These are phyloP conservation scores for Phaeosphaeria sp. DNA, from an alignment of 2,329 filamentous ascomycete genomes.

Conservation along the genomic window DNA sequence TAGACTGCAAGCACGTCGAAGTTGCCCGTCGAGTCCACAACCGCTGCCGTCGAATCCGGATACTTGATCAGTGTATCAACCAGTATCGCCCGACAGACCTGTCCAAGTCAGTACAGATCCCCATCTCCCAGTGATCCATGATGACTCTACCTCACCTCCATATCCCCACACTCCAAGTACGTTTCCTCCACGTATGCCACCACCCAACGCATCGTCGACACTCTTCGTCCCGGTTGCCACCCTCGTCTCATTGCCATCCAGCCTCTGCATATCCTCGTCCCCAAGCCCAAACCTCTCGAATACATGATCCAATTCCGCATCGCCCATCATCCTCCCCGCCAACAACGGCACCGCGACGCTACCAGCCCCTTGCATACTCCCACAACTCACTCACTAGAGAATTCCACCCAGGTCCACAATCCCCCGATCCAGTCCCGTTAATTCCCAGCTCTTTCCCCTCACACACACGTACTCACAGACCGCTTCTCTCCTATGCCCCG, in stretches of 20 bases:
- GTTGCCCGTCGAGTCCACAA: slow-evolving; percentile 56
- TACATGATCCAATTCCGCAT: slow-evolving; percentile 25
- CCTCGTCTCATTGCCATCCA: not conserved
- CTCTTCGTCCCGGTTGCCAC: slow-evolving; percentile 25
- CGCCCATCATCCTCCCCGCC: slow-evolving; percentile 20
- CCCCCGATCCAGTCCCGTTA: too few relatives aligned
- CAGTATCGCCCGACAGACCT: slow-evolving; percentile 43
- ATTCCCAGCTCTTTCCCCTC: too few relatives aligned
- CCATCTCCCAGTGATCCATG: too few relatives aligned
- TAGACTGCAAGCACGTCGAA: slow-evolving; percentile 55
- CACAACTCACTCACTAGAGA: not conserved
- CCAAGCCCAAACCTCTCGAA: slow-evolving; percentile 3
- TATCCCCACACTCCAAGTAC: slow-evolving; percentile 48
- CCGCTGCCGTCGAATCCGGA: slow-evolving; percentile 39
- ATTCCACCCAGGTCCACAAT: too few relatives aligned
- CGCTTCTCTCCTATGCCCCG: too few relatives aligned
- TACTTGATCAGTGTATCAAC: slow-evolving; percentile 47
- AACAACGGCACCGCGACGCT: slow-evolving; percentile 21
- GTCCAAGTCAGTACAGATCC: not conserved
- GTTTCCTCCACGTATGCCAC: slow-evolving; percentile 46
- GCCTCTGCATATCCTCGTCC: not conserved
- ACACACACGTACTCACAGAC: too few relatives aligned
- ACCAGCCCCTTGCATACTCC: not conserved
- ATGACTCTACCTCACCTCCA: slow-evolving; percentile 29
- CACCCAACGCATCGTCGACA: slow-evolving; percentile 30